Percentiles rank a stretch among this genome's conserved stretches.
Evolutionary conservation across 306 rosid genomes (phyloP).

Genomic region (Boehmeria nivea): DNA sequence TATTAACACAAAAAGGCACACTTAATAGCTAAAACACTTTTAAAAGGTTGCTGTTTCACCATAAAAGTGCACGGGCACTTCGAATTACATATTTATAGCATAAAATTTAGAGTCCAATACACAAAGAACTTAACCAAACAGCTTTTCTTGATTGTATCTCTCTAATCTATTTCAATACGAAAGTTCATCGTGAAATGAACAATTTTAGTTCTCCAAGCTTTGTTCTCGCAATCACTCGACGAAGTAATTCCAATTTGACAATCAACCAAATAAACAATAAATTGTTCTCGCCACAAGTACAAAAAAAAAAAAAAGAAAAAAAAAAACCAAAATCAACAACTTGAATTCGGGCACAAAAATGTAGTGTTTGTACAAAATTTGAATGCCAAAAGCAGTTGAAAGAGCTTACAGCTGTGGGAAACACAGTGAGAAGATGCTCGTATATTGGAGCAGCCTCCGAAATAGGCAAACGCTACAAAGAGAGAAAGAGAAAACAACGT

Average conservation of each 20-base stretch:
- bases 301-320: too few relatives aligned
- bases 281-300: too few relatives aligned
- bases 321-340: not conserved
- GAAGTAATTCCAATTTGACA: too few relatives aligned
- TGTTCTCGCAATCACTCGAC: not conserved
- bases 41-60: not conserved
- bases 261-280: not conserved
- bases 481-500: not conserved
- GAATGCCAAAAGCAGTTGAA: conserved; percentile 10
- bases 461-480: conserved; percentile 65
- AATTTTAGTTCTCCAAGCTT: not conserved
- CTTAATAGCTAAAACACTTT: not conserved
- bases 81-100: too few relatives aligned
- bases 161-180: too few relatives aligned
- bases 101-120: too few relatives aligned
- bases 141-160: too few relatives aligned
- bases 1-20: too few relatives aligned
- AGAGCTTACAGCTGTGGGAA: conserved; percentile 80
- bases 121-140: too few relatives aligned
- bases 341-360: not conserved
- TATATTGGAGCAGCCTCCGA: conserved; percentile 76
- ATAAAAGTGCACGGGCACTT: not conserved
- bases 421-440: conserved; percentile 72
- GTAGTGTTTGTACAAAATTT: not conserved
- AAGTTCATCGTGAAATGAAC: too few relatives aligned